These are phyloP conservation scores for Trichophyton verrucosum DNA, from an alignment of 2,329 filamentous ascomycete genomes.

Conservation along the genomic window DNA sequence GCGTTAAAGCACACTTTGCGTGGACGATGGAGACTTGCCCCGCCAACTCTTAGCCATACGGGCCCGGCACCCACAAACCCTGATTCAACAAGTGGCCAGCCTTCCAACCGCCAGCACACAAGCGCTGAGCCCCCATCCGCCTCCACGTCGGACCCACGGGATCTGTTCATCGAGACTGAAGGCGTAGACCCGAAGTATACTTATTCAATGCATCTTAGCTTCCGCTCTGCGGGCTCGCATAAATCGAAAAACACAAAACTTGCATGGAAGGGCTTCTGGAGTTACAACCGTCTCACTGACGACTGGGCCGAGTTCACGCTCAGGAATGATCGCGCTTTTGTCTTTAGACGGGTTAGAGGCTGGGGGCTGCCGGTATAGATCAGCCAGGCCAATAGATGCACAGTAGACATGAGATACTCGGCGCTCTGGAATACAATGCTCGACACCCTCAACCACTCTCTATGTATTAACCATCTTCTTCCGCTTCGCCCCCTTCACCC, in stretches of 20 bases:
- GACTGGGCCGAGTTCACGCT: slow-evolving; percentile 74
- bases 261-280: slow-evolving; percentile 79
- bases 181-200: slow-evolving; percentile 67
- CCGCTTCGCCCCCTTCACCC: not conserved
- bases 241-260: slow-evolving; percentile 71
- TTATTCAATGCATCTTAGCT: slow-evolving; percentile 65
- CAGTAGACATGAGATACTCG: not conserved
- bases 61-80: not conserved
- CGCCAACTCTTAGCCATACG: slow-evolving; percentile 12
- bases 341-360: slow-evolving; percentile 50
- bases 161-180: slow-evolving; percentile 75
- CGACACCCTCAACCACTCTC: not conserved
- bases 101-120: not conserved
- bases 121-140: not conserved
- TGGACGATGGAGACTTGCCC: slow-evolving; percentile 54
- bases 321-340: slow-evolving; percentile 49
- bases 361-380: slow-evolving; percentile 33
- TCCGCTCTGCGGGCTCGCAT: slow-evolving; percentile 46
- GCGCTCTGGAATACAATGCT: not conserved
- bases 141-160: slow-evolving; percentile 33
- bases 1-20: slow-evolving; percentile 58
- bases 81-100: not conserved
- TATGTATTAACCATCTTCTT: not conserved
- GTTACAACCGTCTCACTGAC: slow-evolving; percentile 77
- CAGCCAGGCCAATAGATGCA: not conserved